Conservation (phyloP, 495 filamentous ascomycete genomes). For the Talaromyces nanjingensis region DNA sequence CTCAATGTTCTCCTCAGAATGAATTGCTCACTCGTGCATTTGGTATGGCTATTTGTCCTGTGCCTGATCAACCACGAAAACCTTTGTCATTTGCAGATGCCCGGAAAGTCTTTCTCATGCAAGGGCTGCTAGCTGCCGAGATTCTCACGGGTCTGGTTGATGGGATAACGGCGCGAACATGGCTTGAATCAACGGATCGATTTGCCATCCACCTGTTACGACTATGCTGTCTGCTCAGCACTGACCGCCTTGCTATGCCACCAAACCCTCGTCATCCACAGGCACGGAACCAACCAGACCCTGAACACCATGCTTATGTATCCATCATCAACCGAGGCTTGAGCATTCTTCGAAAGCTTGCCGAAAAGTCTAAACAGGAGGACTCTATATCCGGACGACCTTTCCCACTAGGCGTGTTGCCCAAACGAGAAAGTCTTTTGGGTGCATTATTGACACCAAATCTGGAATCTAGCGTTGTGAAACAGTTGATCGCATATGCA, state of each 20-base stretch:
- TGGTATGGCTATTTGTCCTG: constrained; percentile 74
- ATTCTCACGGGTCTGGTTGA: constrained; percentile 74
- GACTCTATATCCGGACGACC: constrained; percentile 34
- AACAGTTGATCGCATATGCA: constrained; percentile 67
- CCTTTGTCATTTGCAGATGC: constrained; percentile 62
- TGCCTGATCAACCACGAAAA: constrained; percentile 58
- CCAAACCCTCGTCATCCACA: constrained; percentile 27
- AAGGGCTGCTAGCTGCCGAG: constrained; percentile 86
- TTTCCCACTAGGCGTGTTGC: constrained; percentile 59
- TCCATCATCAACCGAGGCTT: constrained; percentile 65
- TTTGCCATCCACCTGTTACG: constrained; percentile 74
- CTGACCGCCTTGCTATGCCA: constrained; percentile 39
- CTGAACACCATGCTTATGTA: constrained; percentile 38
- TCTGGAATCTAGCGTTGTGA: constrained; percentile 54
- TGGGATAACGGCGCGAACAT: constrained; percentile 61
- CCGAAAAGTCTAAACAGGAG: constrained; percentile 63
- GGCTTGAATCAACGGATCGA: constrained; percentile 80
- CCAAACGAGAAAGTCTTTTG: constrained; percentile 63
- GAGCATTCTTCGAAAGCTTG: constrained; percentile 59
- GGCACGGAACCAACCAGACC: constrained; percentile 28
- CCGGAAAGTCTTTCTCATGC: constrained; percentile 80
- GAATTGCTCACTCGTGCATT: constrained; percentile 87
- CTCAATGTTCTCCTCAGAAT: constrained; percentile 55
- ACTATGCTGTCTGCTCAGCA: constrained; percentile 63
- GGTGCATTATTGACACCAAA: constrained; percentile 57